phyloP scores from a whole-genome alignment of 805 yeast species.

The Kodamaea kaohsiungensis region DNA sequence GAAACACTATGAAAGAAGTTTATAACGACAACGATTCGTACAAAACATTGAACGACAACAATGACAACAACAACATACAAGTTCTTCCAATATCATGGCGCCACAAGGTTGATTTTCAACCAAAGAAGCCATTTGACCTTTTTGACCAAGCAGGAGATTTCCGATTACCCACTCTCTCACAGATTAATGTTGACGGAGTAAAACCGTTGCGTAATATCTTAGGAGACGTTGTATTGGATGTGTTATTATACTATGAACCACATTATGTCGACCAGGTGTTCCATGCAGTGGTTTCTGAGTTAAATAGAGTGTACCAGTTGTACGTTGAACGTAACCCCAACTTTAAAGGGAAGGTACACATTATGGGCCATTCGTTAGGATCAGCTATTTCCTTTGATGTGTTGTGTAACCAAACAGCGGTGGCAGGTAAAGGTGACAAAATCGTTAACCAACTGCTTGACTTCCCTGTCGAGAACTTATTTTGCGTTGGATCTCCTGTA shows the following conservation, averaged over 20 bases:
- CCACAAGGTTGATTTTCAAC: constrained; percentile 65
- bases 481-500: constrained; percentile 86
- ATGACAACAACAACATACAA: constrained; percentile 63
- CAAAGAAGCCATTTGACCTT: constrained; percentile 42
- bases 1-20: constrained; percentile 56
- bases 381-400: constrained; percentile 83
- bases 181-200: constrained; percentile 77
- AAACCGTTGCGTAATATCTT: constrained; percentile 72
- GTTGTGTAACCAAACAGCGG: constrained; percentile 48
- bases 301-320: constrained; percentile 60
- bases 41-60: constrained; percentile 26
- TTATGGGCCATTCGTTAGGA: constrained; percentile 91
- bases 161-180: constrained; percentile 61
- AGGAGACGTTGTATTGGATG: constrained; percentile 86
- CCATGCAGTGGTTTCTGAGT: constrained; percentile 57
- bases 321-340: constrained; percentile 66
- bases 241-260: constrained; percentile 74
- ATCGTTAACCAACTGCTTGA: constrained; percentile 36
- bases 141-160: constrained; percentile 38
- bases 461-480: constrained; percentile 73
- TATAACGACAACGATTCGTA: constrained; percentile 42
- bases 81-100: constrained; percentile 94
- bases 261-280: constrained; percentile 62
- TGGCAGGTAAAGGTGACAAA: constrained; percentile 19
- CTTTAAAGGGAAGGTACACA: constrained; percentile 78